A percentile compares a stretch with the other conserved stretches of the same genome.
Conservation (phyloP, 1,284 basidiomycete species). For the Earliella scabrosa region DNA sequence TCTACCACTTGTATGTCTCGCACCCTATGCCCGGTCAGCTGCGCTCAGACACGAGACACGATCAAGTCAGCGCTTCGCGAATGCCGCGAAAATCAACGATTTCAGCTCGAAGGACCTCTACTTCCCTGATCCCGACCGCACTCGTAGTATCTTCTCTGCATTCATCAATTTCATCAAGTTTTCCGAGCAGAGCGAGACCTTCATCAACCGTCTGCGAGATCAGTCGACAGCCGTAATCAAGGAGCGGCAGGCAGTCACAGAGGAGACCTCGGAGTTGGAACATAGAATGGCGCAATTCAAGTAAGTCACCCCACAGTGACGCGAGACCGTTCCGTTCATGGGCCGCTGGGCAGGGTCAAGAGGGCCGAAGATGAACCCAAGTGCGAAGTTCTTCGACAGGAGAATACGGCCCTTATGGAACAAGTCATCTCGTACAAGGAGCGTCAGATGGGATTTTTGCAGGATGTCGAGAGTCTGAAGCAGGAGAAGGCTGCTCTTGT, state of each 20-base stretch:
- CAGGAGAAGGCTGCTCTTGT: slow-evolving; percentile 62
- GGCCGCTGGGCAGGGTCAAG: slow-evolving; percentile 67
- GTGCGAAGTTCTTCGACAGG: slow-evolving; percentile 60
- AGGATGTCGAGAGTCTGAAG: slow-evolving; percentile 71
- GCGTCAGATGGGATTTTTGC: slow-evolving; percentile 58
- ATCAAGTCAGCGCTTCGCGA: slow-evolving; percentile 67
- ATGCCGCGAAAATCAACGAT: slow-evolving; percentile 74
- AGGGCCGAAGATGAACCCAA: slow-evolving; percentile 74
- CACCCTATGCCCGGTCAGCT: background rate
- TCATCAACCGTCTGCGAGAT: slow-evolving; percentile 63
- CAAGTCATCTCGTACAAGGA: slow-evolving; percentile 72
- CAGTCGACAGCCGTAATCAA: slow-evolving; percentile 57
- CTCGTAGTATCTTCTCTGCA: slow-evolving; percentile 77
- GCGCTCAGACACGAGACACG: background rate
- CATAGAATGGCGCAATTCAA: slow-evolving; percentile 62
- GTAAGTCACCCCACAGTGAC: slow-evolving; percentile 46
- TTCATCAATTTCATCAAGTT: slow-evolving; percentile 95
- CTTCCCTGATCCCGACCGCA: slow-evolving; percentile 73
- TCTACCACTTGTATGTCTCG: slow-evolving; percentile 33
- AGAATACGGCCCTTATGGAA: slow-evolving; percentile 65
- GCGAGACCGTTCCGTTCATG: too few species aligned
- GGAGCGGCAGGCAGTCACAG: slow-evolving; percentile 58
- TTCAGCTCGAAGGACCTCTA: slow-evolving; percentile 80
- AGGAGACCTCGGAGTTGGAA: slow-evolving; percentile 56
- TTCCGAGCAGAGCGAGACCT: slow-evolving; percentile 70